These are phyloP conservation scores for Mycena polygramma DNA, from an alignment of 768 basidiomycete genomes.

Conservation along the genomic window DNA sequence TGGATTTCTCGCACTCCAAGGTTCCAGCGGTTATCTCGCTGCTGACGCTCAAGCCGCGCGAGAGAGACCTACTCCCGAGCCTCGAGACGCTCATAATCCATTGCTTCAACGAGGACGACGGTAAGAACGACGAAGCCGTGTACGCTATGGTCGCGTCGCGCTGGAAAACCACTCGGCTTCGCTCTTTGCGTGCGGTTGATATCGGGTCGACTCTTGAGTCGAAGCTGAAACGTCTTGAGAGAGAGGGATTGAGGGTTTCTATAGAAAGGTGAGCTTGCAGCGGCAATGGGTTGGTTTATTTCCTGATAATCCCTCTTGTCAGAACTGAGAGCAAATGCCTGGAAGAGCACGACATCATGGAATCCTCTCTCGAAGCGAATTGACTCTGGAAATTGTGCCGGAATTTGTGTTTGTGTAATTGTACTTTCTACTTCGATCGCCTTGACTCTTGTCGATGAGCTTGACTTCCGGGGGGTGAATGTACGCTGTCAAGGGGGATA, in stretches of 20 bases:
- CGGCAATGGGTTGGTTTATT: neutral
- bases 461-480: too few species aligned
- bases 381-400: neutral
- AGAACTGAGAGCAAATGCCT: neutral
- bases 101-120: too few species aligned
- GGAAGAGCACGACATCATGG: neutral
- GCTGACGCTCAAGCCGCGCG: neutral
- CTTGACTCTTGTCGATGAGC: too few species aligned
- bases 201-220: neutral
- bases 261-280: neutral
- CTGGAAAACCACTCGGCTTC: conserved; percentile 13
- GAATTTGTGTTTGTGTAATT: neutral
- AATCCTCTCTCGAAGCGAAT: neutral
- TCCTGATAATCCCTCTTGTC: neutral
- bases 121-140: neutral
- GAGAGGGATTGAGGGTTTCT: conserved; percentile 1
- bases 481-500: too few species aligned
- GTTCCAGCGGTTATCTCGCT: neutral
- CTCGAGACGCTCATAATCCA: conserved; percentile 4
- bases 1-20: neutral
- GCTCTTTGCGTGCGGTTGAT: neutral
- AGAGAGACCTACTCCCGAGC: conserved; percentile 6
- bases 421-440: too few species aligned
- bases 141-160: conserved; percentile 13
- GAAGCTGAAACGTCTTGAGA: neutral